Evolutionary conservation across 306 rosid species (phyloP).

Genomic region (Acmispon strigosus): DNA sequence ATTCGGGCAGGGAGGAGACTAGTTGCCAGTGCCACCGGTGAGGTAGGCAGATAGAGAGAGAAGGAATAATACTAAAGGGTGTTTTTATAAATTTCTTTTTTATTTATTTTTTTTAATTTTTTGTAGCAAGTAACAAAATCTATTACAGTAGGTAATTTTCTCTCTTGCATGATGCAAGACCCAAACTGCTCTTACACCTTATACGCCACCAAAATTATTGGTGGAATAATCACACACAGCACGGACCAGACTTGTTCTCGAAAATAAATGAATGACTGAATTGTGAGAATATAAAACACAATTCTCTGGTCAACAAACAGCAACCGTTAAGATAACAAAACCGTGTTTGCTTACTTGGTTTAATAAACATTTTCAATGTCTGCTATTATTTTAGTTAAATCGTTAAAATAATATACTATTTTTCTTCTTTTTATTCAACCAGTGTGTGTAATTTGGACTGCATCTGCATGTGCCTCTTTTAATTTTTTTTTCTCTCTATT

Average conservation of each 20-base stretch:
- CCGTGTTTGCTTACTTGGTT: slow-evolving; percentile 26
- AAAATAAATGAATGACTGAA: slow-evolving; percentile 7
- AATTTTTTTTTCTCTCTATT: no score
- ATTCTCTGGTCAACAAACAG: slow-evolving; percentile 34
- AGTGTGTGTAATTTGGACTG: background rate
- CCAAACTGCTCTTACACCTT: no score
- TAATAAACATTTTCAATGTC: background rate
- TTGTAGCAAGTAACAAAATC: no score
- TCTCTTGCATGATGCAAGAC: no score
- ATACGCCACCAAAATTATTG: background rate
- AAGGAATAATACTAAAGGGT: no score
- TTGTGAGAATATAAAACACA: background rate
- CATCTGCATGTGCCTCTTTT: no score
- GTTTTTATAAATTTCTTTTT: no score
- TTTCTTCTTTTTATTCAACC: background rate
- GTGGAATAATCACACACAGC: background rate
- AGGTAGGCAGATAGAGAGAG: no score
- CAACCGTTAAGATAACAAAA: slow-evolving; percentile 24
- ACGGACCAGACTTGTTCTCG: slow-evolving; percentile 25
- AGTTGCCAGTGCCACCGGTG: no score
- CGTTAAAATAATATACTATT: background rate
- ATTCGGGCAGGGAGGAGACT: no score
- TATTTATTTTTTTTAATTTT: no score
- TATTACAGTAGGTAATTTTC: no score
- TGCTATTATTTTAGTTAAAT: background rate